A percentile compares a stretch with the other conserved stretches of the same genome.
Conservation (phyloP, 2,329 filamentous ascomycete genomes). For the Boeremia lycopersici region DNA sequence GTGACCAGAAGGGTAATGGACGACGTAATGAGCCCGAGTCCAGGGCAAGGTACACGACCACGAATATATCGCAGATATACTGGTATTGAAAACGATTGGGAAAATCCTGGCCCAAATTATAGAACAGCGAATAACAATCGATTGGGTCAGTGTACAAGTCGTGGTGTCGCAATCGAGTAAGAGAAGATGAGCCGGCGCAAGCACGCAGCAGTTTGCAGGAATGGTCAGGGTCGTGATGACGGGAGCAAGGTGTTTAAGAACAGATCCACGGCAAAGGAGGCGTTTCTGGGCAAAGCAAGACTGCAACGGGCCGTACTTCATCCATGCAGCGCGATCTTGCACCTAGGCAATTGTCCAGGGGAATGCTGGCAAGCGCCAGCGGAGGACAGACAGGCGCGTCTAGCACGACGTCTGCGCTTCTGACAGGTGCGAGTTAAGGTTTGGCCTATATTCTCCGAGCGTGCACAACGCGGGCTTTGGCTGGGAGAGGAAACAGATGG, state of each 20-base stretch:
- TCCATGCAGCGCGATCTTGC: constrained; percentile 42
- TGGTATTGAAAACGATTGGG: not conserved
- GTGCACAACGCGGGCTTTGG: constrained; percentile 36
- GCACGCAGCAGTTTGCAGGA: constrained; percentile 41
- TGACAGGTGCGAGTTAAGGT: constrained; percentile 47
- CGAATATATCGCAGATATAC: constrained; percentile 20
- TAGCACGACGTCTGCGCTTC: constrained; percentile 40
- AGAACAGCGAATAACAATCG: constrained; percentile 11
- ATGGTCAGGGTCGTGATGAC: constrained; percentile 31
- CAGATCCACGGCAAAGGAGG: constrained; percentile 34
- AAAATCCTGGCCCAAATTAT: constrained; percentile 10
- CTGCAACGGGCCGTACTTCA: constrained; percentile 50
- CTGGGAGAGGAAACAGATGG: constrained; percentile 37
- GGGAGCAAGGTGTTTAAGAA: constrained; percentile 40
- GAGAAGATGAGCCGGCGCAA: constrained; percentile 31
- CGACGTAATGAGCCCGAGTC: constrained; percentile 5
- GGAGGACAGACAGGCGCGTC: constrained; percentile 35
- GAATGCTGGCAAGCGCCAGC: constrained; percentile 36
- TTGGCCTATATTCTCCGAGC: constrained; percentile 48
- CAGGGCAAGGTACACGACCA: constrained; percentile 11
- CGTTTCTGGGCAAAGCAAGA: constrained; percentile 43
- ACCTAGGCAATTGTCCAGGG: constrained; percentile 33
- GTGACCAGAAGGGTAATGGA: not conserved
- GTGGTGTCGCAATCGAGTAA: constrained; percentile 18
- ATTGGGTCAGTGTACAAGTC: constrained; percentile 3